Conservation (phyloP, 2,329 filamentous ascomycete species). For the Colletotrichum salicis region DNA sequence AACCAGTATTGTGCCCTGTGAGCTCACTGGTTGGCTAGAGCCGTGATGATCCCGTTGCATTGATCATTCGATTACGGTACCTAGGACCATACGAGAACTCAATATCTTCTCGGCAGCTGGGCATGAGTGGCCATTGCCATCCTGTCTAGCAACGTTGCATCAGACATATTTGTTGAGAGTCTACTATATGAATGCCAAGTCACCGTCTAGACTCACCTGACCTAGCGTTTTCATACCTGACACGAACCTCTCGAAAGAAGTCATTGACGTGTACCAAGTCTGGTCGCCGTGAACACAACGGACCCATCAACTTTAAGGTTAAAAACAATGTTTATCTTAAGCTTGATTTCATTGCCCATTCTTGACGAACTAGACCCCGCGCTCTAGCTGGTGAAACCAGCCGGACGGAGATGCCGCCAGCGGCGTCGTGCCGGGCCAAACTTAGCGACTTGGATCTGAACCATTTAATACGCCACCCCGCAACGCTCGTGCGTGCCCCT, state of each 20-base stretch:
- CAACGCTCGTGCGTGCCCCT: not conserved
- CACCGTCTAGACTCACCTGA: not conserved
- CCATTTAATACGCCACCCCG: slow-evolving; percentile 9
- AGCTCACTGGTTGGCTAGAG: not conserved
- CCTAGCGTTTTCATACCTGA: not conserved
- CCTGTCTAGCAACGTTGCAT: not conserved
- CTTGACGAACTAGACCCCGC: not conserved
- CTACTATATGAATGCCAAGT: not conserved
- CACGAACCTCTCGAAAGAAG: not conserved
- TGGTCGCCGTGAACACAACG: not conserved
- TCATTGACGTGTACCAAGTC: slow-evolving; percentile 7
- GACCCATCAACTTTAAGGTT: not conserved
- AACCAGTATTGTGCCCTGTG: not conserved
- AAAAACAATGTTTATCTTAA: not conserved
- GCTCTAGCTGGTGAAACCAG: not conserved
- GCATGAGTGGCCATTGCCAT: not conserved
- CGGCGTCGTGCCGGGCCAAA: not conserved
- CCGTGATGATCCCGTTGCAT: not conserved
- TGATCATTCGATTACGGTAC: not conserved
- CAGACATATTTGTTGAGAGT: not conserved
- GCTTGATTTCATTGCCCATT: not conserved
- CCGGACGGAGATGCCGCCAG: not conserved
- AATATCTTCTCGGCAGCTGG: too few relatives aligned
- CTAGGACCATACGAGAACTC: not conserved
- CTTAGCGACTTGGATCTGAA: not conserved